Base-by-base conservation (phyloP, 2,329 filamentous ascomycete genomes). In the Calonectria pteridis region DNA sequence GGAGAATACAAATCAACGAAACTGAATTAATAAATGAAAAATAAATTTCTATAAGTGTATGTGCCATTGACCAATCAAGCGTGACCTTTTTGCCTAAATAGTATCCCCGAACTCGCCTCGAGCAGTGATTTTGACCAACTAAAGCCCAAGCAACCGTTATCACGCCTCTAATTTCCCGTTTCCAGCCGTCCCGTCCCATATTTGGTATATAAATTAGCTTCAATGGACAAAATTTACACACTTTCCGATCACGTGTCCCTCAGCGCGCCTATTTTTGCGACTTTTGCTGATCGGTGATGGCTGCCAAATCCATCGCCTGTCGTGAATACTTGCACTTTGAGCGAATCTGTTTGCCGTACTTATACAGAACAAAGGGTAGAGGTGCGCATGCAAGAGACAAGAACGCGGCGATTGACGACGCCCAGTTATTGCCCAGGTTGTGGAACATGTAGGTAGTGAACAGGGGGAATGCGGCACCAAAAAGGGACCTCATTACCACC, bases 241-340 rank as follows among this genome's bases (percentile, higher is more conserved):
- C 7, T 26, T 16, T 37, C 5, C 13, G 1, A 37, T 29, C 26
- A 62, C 23, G 23, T n/a, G 23, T 29, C 10, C 11, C 4, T 23
- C 28, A 4, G 5, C 28, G 26, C 23, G 35, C 37, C 66, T 68
- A 68, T 50, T 62, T 49, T 40, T 53, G 23, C 4, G 37, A 28
- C 23, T 26, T 35, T 28, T 64, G 16, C n/a, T 69, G 67, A 50
- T 69, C 67, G 4, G 67, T 69, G 16, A 69, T 69, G 23, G 55
- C 55, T 11, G 55, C 58, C 46, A 69, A 29, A 20, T 51, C 67
- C 67, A 69, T 69, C 9, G 67, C 67, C 16, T 69, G 29, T 53
- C 77, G 75, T 53, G 76, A 75, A 73, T 77, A 77, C 31, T 76
- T 77, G 37, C 76, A 78, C 69, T 71, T 72, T 31, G 71, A 50